Evolutionary conservation across 257 asterid species (phyloP), one percentile per base, ranked within the genome.

Genomic region (Lycium barbarum): DNA sequence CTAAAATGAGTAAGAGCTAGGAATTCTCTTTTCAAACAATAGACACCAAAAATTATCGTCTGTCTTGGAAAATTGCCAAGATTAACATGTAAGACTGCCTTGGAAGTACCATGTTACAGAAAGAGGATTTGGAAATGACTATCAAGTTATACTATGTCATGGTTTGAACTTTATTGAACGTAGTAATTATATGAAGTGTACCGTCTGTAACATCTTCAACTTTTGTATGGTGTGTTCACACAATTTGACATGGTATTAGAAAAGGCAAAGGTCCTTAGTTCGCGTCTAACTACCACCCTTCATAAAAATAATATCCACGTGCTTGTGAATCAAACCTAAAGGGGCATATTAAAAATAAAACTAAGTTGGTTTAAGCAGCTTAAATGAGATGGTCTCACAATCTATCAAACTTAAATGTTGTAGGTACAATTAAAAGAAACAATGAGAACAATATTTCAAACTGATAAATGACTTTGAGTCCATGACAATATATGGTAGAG

Each of bases 321-420:
- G 58, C 57, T 81, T 15, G 84, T 15, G 71, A 80, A 80, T 66
- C 72, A 66, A 33, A 66, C 72, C 72, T 11, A 66, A 12, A 65
- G 72, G 43, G 72, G 10, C 43, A 65, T 65, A 65, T 63, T 33
- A 8, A 22, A 22, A 20, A 22, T 22, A 63, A 22, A 22, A 63
- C 11, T 26, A 26, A 63, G 71, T 4, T 22, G 55, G 71, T 36
- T 67, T 35, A 67, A 36, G 22, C 9, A 36, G 49, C 74, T 35
- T 36, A 67, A 67, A 67, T 36, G 74, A 67, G 49, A 67, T 67
- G 74, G 49, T 67, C 49, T 13, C 22, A 67, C 76, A 67, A 67
- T 36, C 45, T 35, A 67, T 67, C 74, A 67, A 67, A 67, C 22
- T 36, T 13, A 35, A 35, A 67, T 36, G 22, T 67, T 67, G 22